Evolutionary conservation across 495 filamentous ascomycete species (phyloP).

Genomic region (Trichoderma gamsii): DNA sequence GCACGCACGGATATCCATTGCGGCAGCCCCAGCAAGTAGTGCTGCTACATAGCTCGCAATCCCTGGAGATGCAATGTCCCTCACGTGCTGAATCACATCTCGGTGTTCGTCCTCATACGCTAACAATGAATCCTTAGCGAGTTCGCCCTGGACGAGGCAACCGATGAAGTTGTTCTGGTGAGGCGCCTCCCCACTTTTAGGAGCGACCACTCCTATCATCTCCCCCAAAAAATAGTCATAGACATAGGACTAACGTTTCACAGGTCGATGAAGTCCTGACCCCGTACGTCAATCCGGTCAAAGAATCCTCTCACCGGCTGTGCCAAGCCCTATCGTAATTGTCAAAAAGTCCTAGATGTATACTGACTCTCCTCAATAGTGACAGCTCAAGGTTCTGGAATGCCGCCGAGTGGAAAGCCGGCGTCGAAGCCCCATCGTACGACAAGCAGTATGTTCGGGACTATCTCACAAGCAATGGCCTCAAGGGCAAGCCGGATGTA

Average conservation of each 20-base stretch:
- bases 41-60: too few species aligned
- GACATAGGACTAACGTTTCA: not conserved
- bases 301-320: not conserved
- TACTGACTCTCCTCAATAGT: not conserved
- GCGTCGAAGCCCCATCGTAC: constrained; percentile 68
- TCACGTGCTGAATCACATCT: too few species aligned
- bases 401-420: constrained; percentile 62
- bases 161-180: constrained; percentile 67
- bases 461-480: constrained; percentile 67
- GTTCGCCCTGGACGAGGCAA: constrained; percentile 64
- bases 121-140: constrained; percentile 21
- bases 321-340: not conserved
- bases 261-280: constrained; percentile 73
- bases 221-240: not conserved
- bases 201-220: not conserved
- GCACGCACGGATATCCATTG: not conserved
- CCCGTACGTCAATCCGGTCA: constrained; percentile 23
- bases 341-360: not conserved
- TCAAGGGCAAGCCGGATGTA: constrained; percentile 60
- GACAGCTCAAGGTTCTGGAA: constrained; percentile 90
- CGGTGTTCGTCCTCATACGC: not conserved
- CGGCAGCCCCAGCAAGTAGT: too few species aligned
- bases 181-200: not conserved
- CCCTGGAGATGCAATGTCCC: too few species aligned
- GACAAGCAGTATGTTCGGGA: constrained; percentile 91